These are phyloP conservation scores for Prunus persica DNA, from an alignment of 306 rosid genomes.

Conservation along the genomic window Prunus_persica_NCBIv2 NC_034011.1:18570501-18571000, in stretches of 20 bases:
- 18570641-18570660: background rate
- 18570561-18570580: background rate
- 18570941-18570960: background rate
- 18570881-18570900: background rate
- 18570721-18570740: background rate
- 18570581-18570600: background rate
- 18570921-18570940: background rate
- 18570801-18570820: background rate
- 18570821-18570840: background rate
- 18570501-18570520: background rate
- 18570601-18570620: background rate
- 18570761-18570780: background rate
- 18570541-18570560: background rate
- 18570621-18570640: background rate
- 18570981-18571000: background rate
- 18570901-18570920: background rate
- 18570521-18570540: background rate
- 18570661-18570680: background rate
- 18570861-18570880: background rate
- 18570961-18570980: background rate
- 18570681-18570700: background rate
- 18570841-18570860: background rate
- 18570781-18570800: background rate
- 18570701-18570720: background rate
- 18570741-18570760: background rate